These are phyloP conservation scores for Eimeria praecox DNA, from an alignment of 169 alveolate species.

Conservation along the genomic window DNA sequence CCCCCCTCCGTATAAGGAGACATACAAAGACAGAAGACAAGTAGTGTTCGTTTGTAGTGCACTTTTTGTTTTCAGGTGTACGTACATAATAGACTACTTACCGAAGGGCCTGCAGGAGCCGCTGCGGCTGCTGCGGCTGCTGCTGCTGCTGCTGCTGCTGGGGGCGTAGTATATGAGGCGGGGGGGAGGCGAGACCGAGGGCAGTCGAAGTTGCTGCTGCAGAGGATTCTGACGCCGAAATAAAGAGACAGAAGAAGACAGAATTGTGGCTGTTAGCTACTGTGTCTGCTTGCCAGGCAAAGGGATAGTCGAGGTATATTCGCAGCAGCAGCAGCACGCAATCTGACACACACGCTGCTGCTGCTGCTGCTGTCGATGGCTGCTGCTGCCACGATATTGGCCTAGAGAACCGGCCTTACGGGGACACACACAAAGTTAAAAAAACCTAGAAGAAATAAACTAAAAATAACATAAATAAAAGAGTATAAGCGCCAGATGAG, in stretches of 20 bases:
- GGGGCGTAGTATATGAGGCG: conserved; percentile 55
- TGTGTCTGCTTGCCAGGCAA: conserved; percentile 19
- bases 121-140: conserved; percentile 24
- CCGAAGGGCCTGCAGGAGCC: conserved; percentile 50
- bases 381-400: conserved; percentile 42
- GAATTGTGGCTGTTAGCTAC: not conserved
- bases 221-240: conserved; percentile 16
- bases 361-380: conserved; percentile 74
- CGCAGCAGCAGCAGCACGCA: conserved; percentile 63
- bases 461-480: not conserved
- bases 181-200: conserved; percentile 48
- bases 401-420: conserved; percentile 20
- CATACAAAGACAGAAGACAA: conserved; percentile 12
- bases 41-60: not conserved
- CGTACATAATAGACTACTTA: conserved; percentile 14
- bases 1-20: not conserved
- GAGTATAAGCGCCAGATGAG: not conserved
- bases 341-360: conserved; percentile 56
- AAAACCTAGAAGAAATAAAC: conserved; percentile 8
- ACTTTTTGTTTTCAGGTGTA: not conserved
- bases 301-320: conserved; percentile 27
- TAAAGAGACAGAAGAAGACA: conserved; percentile 44
- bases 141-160: conserved; percentile 67
- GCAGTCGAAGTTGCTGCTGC: conserved; percentile 23
- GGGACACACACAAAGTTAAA: conserved; percentile 43